Evolutionary conservation across 352 stramenopile genomes (phyloP).

Genomic region (Thraustochytrium striatum): DNA sequence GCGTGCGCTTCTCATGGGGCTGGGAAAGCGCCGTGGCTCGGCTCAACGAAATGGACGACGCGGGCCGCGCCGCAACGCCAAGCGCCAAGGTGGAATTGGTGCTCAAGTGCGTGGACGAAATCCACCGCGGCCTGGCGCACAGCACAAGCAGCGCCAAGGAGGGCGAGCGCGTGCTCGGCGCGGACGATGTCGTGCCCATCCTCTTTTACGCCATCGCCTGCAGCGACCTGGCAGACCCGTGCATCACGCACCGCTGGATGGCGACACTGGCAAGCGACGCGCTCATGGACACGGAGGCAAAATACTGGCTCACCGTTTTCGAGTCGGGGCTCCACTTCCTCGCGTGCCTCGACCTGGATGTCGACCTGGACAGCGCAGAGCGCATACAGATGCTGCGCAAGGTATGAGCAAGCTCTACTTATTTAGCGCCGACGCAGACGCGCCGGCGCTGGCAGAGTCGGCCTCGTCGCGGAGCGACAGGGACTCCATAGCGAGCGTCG

Average conservation of each 20-base stretch:
- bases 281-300: slow-evolving; percentile 18
- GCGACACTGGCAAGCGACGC: slow-evolving; percentile 15
- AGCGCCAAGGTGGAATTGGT: not conserved
- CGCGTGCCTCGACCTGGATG: no score
- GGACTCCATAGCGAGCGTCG: no score
- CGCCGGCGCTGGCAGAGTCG: no score
- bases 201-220: slow-evolving; percentile 35
- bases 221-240: not conserved
- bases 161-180: slow-evolving; percentile 11
- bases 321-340: slow-evolving; percentile 29
- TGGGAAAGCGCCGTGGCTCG: slow-evolving; percentile 16
- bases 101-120: slow-evolving; percentile 7
- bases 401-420: no score
- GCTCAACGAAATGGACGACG: not conserved
- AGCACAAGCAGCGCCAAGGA: not conserved
- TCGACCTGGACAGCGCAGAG: no score
- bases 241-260: not conserved
- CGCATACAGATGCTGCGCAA: no score
- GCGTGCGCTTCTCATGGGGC: slow-evolving; percentile 3
- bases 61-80: not conserved
- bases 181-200: slow-evolving; percentile 27
- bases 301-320: slow-evolving; percentile 40
- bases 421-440: no score
- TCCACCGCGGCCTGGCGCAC: not conserved
- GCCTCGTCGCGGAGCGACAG: no score